Evolutionary conservation across 2,329 filamentous ascomycete genomes (phyloP), one percentile per base, ranked within the genome.

Genomic region (Nemania abortiva): DNA sequence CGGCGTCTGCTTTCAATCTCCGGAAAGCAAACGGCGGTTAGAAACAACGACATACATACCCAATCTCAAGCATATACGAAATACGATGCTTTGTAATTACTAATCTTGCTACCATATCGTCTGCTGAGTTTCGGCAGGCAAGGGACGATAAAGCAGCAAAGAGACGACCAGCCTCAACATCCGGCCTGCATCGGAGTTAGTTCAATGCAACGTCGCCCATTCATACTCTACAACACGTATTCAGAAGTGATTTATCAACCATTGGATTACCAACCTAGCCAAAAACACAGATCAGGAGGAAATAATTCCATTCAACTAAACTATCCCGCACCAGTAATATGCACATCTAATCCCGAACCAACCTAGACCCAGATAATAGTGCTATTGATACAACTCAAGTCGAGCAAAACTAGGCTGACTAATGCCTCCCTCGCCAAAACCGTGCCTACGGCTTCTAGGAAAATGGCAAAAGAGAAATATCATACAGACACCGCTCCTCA

Each of bases 111-210:
- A 22, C 15, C 31, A 11, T 20, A 1, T 34, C n/a, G 2, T 37
- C 11, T 55, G 37, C 52, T 6, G 45, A 22, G n/a, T 7, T 20
- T 22, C 4, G n/a, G 7, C 27, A 24, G 45, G 20, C 1, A 39
- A 20, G 47, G 18, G 18, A 18, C 22, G 24, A 29, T 22, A 31
- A 10, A 4, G 5, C 9, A 6, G 22, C 18, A 3, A 15, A 13
- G 11, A 47, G 24, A 20, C 18, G 61, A 39, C 42, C 29, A 18
- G 24, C 10, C 27, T 11, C 20, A 65, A 65, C 3, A 15, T 55
- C 63, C 56, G 49, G 15, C 20, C 39, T 47, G 39, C 63, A 49
- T 49, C 63, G 63, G 56, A 50, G 37, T 37, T 59, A 47, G 39
- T 42, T 42, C 3, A 5, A 11, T 18, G 15, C 11, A 18, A 15